Base-by-base conservation (phyloP, 169 alveolate genomes). In the Eimeria necatrix region DNA sequence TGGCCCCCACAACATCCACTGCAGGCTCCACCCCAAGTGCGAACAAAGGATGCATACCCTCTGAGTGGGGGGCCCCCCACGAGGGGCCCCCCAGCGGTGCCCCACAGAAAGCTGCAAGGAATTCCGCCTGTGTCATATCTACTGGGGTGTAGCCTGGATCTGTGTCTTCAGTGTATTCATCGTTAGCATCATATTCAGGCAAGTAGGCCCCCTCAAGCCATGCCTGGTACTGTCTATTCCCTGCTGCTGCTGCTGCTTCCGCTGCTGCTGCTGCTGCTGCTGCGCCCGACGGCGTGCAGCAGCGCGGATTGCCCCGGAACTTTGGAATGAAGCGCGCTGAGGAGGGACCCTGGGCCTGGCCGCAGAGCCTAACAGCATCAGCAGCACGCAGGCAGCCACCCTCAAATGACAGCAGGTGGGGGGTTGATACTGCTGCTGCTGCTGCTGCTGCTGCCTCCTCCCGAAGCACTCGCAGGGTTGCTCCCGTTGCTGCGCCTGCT, bases 371-470 rank as follows among this genome's bases (percentile, higher is more conserved):
- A 14, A 84, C 91, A 56, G 91, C 91, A 18, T 84, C 78, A 24
- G 91, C 91, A 26, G 78, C 80, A 32, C 91, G 60, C 60, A 84
- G 56, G 22, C 49, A 5, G 16, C 91, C 91, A 26, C 80, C 80
- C 70, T 48, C 81, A 7, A 61, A 3, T 0, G 56, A 18, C 59
- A 64, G 85, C 70, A 86, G 93, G 70, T 49, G 93, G 56, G 93
- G 93, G 7, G 93, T 32, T 46, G 81, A 83, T 24, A 86, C 60
- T 24, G 93, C 85, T n/a, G 46, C 73, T 10, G 46, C 41, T 68
- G 84, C 93, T 61, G 93, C 93, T 86, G 93, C 85, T 86, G 81
- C 84, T 86, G 93, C 84, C 48, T 83, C 91, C 10, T 53, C 78
- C 56, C 91, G 91, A 56, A 83, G 59, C 78, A 83, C 32, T 18